Base-by-base conservation (phyloP, 2,329 filamentous ascomycete genomes). In the Septoria linicola region DNA sequence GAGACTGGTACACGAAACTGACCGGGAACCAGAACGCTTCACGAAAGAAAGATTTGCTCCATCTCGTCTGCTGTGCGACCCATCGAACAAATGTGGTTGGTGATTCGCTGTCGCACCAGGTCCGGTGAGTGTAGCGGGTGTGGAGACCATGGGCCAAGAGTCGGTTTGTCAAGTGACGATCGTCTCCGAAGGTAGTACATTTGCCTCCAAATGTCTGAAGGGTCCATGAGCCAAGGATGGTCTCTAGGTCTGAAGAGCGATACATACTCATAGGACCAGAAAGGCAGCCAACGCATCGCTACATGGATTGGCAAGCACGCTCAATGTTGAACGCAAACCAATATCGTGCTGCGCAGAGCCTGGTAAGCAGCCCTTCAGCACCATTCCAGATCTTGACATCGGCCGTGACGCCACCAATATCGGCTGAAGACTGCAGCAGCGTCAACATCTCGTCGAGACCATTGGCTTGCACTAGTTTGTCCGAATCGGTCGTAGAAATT, bases 321-420 rank as follows among this genome's bases (percentile, higher is more conserved):
- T 47, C 44, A 14, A 47, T 39, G 21, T 47, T 47, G 34, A 47
- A 47, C 14, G 44, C 44, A 32, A 47, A 47, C 44, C 44, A 47
- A 31, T 47, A 47, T n/a, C 44, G 32, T 13, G 44, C 34, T 8
- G 44, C 44, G 25, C 46, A 49, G n/a, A 49, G 30, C 36, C 46
- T 16, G 7, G 46, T 49, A n/a, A 49, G 46, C 21, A 49, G 46
- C 17, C 39, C 30, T 34, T 49, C 46, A 11, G 36, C 39, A 16
- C 46, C 19, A 17, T 41, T 49, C 46, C 46, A 49, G 37, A 49
- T 42, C 39, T 49, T 49, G 35, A 49, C 46, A 14, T 41, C 46
- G 11, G 46, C 46, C n/a, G 46, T 41, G 10, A 49, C 39, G n/a
- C 46, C 46, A 11, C 46, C 46, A 23, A 41, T 49, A 2, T 49